Evolutionary conservation across 768 basidiomycete species (phyloP), one percentile per base, ranked within the genome.

Genomic region (Rhizopogon vulgaris): DNA sequence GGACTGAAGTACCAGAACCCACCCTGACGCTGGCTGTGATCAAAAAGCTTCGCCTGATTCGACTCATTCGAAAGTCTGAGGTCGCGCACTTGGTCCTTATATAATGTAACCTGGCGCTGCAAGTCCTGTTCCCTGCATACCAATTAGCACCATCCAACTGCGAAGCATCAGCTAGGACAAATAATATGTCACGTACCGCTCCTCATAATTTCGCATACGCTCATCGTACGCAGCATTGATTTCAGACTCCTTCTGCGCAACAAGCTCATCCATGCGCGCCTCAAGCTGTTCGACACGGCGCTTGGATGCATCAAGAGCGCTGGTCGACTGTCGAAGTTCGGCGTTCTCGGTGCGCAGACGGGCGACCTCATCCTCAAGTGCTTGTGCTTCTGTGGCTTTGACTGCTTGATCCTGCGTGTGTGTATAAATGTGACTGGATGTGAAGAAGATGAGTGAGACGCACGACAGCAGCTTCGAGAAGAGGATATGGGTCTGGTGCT

Each of bases 201-300:
- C 95, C 67, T 94, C 94, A 60, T 95, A 97, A 68, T 98, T 99
- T 47, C 91, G 78, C 65, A 99, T 77, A 58, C 86, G 86, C 71
- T 99, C 96, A 61, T 99, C 96, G 58, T 96, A 97, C 5, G 90
- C 94, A 14, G 95, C 96, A 58, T 95, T 90, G 17, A 98, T 75
- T 70, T 97, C 96, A 52, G 94, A 95, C 73, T 97, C 92, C 71
- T 97, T 98, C 67, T 90, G 88, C 3, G 75, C 73, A 32, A 98
- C 87, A 73, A 94, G 74, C 41, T 87, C 85, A 22, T 97, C 94
- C 96, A 98, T 98, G 93, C 95, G 93, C 57, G 82, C 78, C 65
- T 97, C 94, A 53, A 96, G 66, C 56, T 84, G 83, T 54, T 92
- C 90, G 14, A 82, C 80, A 60, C 79, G 85, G 74, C 82, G 89